A percentile compares a stretch with the other conserved stretches of the same genome.
Evolutionary conservation across 1,284 basidiomycete species (phyloP).

Genomic region (Acaromyces ingoldii): DNA sequence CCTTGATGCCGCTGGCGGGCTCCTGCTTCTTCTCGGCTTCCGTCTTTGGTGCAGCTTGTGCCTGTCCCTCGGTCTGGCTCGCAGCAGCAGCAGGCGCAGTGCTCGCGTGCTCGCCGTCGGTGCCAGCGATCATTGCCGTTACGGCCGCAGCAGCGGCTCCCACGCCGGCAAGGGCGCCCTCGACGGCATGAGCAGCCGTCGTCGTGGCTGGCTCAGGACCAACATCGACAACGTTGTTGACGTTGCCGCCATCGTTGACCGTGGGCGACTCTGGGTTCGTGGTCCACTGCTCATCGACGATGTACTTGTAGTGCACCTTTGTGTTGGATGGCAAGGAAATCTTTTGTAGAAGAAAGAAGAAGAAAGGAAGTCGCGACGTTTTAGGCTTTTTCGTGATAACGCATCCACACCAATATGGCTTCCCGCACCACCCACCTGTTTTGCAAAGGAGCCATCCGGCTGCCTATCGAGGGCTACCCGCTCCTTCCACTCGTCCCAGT

Average conservation of each 20-base stretch:
- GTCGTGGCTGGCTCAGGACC: neutral
- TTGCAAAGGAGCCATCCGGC: neutral
- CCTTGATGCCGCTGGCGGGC: neutral
- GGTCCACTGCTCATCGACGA: slow-evolving; percentile 6
- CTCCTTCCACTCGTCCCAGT: slow-evolving; percentile 5
- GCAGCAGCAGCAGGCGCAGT: neutral
- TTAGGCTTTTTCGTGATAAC: no score
- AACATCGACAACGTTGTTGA: slow-evolving; percentile 1
- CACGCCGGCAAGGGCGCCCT: neutral
- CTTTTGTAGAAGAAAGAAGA: no score
- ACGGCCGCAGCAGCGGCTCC: neutral
- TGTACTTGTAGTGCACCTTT: slow-evolving; percentile 1
- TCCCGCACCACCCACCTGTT: no score
- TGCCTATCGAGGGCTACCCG: neutral
- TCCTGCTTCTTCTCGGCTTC: neutral
- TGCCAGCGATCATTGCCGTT: neutral
- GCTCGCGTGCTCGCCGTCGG: no score
- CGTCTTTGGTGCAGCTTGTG: neutral
- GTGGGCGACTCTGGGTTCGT: neutral
- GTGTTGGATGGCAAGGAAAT: slow-evolving; percentile 1
- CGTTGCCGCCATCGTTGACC: slow-evolving; percentile 1
- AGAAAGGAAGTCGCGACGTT: no score
- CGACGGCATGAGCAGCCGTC: neutral
- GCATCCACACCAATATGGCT: no score
- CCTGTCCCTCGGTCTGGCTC: neutral